Percentiles rank a stretch among this genome's conserved stretches.
Evolutionary conservation across 495 filamentous ascomycete genomes (phyloP).

Genomic region (Friedmanniomyces simplex): DNA sequence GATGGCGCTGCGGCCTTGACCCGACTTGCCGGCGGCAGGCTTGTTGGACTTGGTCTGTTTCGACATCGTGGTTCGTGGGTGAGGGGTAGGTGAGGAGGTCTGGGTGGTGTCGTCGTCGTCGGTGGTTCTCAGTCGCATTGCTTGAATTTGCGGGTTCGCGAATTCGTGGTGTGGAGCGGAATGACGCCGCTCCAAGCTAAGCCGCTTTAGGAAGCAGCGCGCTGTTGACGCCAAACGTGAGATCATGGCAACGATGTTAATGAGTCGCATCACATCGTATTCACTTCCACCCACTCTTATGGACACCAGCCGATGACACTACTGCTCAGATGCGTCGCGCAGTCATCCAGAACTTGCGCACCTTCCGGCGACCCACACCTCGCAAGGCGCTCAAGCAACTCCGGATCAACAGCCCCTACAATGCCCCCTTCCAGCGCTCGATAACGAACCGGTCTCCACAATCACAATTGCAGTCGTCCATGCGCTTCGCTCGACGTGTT

Average conservation of each 20-base stretch:
- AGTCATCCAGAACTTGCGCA: slow-evolving; percentile 21
- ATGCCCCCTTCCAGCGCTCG: slow-evolving; percentile 21
- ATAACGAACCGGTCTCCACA: slow-evolving; percentile 12
- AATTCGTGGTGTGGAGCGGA: not conserved
- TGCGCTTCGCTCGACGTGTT: slow-evolving; percentile 16
- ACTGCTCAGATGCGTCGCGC: slow-evolving; percentile 17
- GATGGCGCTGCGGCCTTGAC: slow-evolving; percentile 72
- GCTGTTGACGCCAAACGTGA: no score
- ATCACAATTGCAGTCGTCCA: slow-evolving; percentile 9
- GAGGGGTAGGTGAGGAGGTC: not conserved
- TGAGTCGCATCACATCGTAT: not conserved
- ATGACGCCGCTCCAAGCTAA: not conserved
- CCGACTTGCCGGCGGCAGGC: slow-evolving; percentile 56
- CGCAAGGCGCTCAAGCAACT: slow-evolving; percentile 20
- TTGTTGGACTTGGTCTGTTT: slow-evolving; percentile 36
- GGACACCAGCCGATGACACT: not conserved
- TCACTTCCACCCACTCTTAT: not conserved
- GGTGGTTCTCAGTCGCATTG: not conserved
- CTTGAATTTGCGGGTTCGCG: not conserved
- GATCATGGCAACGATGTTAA: no score
- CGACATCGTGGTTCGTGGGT: slow-evolving; percentile 12
- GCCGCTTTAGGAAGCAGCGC: not conserved
- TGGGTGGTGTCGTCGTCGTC: not conserved
- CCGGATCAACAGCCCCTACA: slow-evolving; percentile 13
- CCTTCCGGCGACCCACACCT: slow-evolving; percentile 19